Conservation (phyloP, 805 yeast genomes). For the Debaryomyces tyrocola region DNA sequence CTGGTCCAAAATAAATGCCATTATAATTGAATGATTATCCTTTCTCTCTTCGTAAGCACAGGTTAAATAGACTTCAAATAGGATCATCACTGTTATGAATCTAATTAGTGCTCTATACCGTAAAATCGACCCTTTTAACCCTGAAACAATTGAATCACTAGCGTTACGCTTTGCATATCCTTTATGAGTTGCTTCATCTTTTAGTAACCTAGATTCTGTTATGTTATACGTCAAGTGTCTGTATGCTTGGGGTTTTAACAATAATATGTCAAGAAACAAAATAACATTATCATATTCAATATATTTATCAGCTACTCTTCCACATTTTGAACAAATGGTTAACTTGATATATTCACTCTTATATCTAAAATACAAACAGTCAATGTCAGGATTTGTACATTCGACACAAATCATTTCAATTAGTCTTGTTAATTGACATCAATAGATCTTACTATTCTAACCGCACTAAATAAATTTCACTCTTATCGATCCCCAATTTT, state of each 20-base stretch:
- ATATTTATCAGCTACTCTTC: constrained; percentile 80
- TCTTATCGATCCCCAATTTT: too few species aligned
- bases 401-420: constrained; percentile 81
- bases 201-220: constrained; percentile 29
- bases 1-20: constrained; percentile 26
- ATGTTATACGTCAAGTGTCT: constrained; percentile 83
- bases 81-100: constrained; percentile 58
- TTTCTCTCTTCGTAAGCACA: constrained; percentile 90
- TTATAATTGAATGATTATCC: constrained; percentile 24
- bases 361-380: constrained; percentile 67
- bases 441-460: too few species aligned
- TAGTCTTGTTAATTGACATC: neutral
- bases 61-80: constrained; percentile 85
- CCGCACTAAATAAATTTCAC: too few species aligned
- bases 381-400: constrained; percentile 64
- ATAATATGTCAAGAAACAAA: constrained; percentile 76
- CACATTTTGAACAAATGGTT: constrained; percentile 73
- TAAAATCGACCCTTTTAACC: constrained; percentile 5
- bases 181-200: constrained; percentile 3
- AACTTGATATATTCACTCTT: constrained; percentile 77
- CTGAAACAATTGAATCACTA: constrained; percentile 15
- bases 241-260: constrained; percentile 84
- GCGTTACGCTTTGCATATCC: neutral
- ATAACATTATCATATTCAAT: constrained; percentile 87
- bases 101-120: constrained; percentile 33